These are phyloP conservation scores for Trapa incisa DNA, from an alignment of 345 rosid species.

Conservation along the genomic window DNA sequence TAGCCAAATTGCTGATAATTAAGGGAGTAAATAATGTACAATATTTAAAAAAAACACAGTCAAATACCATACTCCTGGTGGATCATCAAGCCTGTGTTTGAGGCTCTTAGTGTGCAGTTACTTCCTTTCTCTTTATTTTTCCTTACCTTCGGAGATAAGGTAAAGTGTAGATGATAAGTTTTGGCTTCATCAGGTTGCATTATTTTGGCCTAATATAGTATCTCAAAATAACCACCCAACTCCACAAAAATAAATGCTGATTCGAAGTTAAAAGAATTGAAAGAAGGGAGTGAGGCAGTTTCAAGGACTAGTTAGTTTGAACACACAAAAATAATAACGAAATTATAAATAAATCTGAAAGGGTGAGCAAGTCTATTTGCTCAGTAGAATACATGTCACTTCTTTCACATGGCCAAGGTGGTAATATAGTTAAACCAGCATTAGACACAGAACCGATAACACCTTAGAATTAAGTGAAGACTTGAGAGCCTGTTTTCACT, in stretches of 20 bases:
- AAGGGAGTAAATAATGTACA: neutral
- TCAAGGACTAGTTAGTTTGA: too few species aligned
- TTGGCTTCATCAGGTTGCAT: conserved; percentile 52
- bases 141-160: too few species aligned
- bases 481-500: conserved; percentile 12
- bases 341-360: too few species aligned
- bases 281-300: too few species aligned
- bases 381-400: conserved; percentile 7
- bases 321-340: too few species aligned
- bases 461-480: conserved; percentile 31
- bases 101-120: too few species aligned
- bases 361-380: conserved; percentile 22
- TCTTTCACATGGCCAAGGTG: conserved; percentile 28
- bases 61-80: conserved; percentile 71
- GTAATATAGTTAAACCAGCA: conserved; percentile 63
- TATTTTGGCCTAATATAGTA: conserved; percentile 42
- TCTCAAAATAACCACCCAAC: neutral
- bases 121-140: too few species aligned
- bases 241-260: too few species aligned
- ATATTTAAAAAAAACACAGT: conserved; percentile 29
- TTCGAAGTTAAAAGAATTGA: too few species aligned
- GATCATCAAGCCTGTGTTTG: conserved; percentile 41
- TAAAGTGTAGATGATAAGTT: conserved; percentile 28
- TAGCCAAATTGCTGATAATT: neutral
- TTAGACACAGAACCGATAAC: conserved; percentile 36